phyloP scores from a whole-genome alignment of 2,329 filamentous ascomycete genomes.

The Chrysoporthe deuterocubensis region DNA sequence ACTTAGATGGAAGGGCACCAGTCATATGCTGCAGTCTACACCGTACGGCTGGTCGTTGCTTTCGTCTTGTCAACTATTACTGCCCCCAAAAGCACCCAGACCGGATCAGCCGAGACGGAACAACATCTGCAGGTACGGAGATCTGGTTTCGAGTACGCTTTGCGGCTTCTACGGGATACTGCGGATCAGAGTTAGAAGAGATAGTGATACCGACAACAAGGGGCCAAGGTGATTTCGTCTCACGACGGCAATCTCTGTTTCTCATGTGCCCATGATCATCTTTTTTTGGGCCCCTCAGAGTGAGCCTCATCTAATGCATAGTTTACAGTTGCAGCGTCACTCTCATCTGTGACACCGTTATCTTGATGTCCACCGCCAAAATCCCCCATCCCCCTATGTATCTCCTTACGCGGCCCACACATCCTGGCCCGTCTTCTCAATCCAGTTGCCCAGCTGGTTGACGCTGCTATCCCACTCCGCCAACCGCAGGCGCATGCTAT shows the following conservation, averaged over 20 bases:
- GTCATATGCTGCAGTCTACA: background rate
- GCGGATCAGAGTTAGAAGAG: background rate
- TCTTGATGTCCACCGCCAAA: slow-evolving; percentile 4
- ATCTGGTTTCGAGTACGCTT: background rate
- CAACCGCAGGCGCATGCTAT: slow-evolving; percentile 84
- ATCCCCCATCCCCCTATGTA: background rate
- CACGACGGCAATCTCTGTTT: background rate
- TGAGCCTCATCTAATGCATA: slow-evolving; percentile 24
- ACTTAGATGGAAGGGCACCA: background rate
- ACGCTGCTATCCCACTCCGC: slow-evolving; percentile 96
- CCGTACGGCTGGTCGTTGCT: background rate
- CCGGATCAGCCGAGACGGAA: background rate
- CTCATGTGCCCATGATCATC: slow-evolving; percentile 18
- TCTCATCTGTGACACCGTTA: background rate
- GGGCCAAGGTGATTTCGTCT: background rate
- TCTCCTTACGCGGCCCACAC: slow-evolving; percentile 80
- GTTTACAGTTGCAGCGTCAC: slow-evolving; percentile 17
- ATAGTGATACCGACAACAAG: background rate
- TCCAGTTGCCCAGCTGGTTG: slow-evolving; percentile 96
- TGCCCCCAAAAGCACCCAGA: background rate
- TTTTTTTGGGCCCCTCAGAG: slow-evolving; percentile 8
- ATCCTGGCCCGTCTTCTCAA: slow-evolving; percentile 90
- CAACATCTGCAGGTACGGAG: background rate
- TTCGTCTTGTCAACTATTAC: background rate
- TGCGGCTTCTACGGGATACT: background rate